These are phyloP conservation scores for Didymosphaeria variabile DNA, from an alignment of 2,329 filamentous ascomycete species.

Conservation along the genomic window DNA sequence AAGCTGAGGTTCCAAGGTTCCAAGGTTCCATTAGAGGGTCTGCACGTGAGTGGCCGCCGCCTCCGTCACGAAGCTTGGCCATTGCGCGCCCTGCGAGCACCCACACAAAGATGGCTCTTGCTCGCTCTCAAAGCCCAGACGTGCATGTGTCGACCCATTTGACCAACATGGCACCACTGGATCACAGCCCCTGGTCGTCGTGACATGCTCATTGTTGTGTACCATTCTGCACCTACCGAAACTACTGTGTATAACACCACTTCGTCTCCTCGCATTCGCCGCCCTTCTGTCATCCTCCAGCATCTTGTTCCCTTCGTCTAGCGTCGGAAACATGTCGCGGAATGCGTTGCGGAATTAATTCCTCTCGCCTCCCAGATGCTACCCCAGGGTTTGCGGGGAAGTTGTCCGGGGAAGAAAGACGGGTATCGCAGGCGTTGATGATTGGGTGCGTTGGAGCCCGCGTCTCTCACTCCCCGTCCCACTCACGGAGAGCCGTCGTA, in stretches of 20 bases:
- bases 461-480: background rate
- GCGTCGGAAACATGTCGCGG: background rate
- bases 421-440: background rate
- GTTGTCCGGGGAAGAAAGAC: background rate
- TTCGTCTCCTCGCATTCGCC: background rate
- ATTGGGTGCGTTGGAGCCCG: background rate
- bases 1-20: no score
- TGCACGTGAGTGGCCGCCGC: constrained; percentile 13
- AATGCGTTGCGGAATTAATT: constrained; percentile 15
- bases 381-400: constrained; percentile 15
- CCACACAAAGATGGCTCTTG: background rate
- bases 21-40: no score
- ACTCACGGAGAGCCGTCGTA: background rate
- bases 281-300: background rate
- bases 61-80: no score
- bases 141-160: background rate
- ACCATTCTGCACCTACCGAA: background rate
- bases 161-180: background rate
- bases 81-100: no score
- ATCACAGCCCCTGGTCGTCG: background rate
- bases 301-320: background rate
- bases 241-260: no score
- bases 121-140: background rate
- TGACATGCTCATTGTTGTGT: background rate
- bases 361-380: background rate